Evolutionary conservation across 441 rosid species (phyloP), one percentile per base, ranked within the genome.

Genomic region (Syzygium malaccense): DNA sequence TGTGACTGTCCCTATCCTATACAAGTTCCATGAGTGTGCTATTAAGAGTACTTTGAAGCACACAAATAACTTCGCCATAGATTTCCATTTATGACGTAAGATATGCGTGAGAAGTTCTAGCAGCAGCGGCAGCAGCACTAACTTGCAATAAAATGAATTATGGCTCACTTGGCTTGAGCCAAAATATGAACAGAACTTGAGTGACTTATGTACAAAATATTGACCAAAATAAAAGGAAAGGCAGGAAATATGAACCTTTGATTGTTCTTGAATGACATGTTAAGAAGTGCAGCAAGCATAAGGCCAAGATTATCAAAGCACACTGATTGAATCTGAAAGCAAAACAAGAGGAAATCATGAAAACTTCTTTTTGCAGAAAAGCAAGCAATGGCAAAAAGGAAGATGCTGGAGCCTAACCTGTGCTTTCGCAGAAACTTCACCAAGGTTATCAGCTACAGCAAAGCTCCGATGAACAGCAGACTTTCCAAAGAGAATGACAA

Each of bases 341-440:
- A 86, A 85, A 88, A 58, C 78, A 91, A 15, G 66, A 83, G 58
- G 28, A 41, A 53, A 49, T 80, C 14, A 80, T 32, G 7, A n/a
- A 19, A 37, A 41, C 68, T 75, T 58, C 55, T 53, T n/a, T 84
- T 75, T 5, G 32, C 87, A 55, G 32, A 54, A 87, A 60, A 53
- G 20, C 20, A 62, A 15, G 56, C 56, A 60, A 49, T 87, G 68
- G 49, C 49, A 51, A 86, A 88, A 58, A 87, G 86, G 58, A 51
- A 87, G 41, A 30, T 12, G 53, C 45, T 48, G 8, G 45, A 85
- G 90, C 92, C 68, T 28, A 51, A 90, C 99, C 96, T 96, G 99
- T 62, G 99, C 93, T 92, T 97, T 97, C 9, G 99, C 98, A 86
- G 99, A 96, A 90, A 96, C 95, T 95, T 97, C 99, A 92, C 99